Percentiles rank a stretch among this genome's conserved stretches.
Evolutionary conservation across 768 basidiomycete genomes (phyloP).

Genomic region (Suillus subluteus): DNA sequence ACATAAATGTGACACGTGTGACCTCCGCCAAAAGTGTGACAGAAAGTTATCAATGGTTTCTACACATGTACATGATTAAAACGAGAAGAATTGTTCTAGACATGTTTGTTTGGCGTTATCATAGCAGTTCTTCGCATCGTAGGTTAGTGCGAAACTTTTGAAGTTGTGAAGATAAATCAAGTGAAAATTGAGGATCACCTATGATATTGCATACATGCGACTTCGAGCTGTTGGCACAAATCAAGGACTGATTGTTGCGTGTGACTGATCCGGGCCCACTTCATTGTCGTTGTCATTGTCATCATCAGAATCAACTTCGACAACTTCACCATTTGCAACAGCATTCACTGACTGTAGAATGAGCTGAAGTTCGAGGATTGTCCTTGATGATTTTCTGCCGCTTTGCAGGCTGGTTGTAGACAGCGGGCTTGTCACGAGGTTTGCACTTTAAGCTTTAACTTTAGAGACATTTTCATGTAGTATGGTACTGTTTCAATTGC

Average conservation of each 20-base stretch:
- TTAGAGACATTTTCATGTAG: not conserved
- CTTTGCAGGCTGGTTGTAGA: not conserved
- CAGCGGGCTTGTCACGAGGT: constrained; percentile 8
- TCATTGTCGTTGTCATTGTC: too few relatives aligned
- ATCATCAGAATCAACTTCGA: not conserved
- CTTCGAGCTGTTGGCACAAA: too few relatives aligned
- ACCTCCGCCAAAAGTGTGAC: not conserved
- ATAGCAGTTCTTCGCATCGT: not conserved
- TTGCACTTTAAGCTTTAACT: constrained; percentile 6
- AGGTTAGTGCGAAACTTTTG: not conserved
- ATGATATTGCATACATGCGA: not conserved
- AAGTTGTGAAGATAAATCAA: constrained; percentile 2
- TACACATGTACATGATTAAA: not conserved
- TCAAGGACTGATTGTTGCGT: too few relatives aligned
- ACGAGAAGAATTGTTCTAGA: too few relatives aligned
- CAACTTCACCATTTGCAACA: constrained; percentile 6
- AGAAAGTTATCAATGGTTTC: not conserved
- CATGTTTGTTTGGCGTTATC: too few relatives aligned
- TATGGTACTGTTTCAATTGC: not conserved
- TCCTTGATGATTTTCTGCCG: too few relatives aligned
- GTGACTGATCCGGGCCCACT: too few relatives aligned
- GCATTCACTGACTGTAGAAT: too few relatives aligned
- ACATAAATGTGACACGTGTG: not conserved
- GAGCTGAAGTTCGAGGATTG: too few relatives aligned
- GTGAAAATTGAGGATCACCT: not conserved